These are phyloP conservation scores for Apiospora kogelbergensis DNA, from an alignment of 2,329 filamentous ascomycete species.

Conservation along the genomic window DNA sequence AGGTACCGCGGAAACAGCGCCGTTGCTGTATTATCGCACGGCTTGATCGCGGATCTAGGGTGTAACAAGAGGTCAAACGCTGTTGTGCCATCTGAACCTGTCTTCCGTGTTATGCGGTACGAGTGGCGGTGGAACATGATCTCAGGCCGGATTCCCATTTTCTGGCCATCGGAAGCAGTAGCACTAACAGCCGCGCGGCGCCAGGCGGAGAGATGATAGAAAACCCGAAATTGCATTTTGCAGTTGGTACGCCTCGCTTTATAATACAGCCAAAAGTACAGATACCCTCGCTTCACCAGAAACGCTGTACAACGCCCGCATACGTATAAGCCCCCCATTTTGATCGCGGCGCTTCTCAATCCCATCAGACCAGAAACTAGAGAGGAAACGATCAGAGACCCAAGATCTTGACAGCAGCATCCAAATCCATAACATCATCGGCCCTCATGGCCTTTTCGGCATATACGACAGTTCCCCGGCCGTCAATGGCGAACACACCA, in stretches of 20 bases:
- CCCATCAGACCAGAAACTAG: not conserved
- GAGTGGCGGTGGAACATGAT: not conserved
- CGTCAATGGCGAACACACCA: slow-evolving; percentile 52
- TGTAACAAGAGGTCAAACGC: not conserved
- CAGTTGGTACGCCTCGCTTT: slow-evolving; percentile 3
- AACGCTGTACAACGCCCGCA: not conserved
- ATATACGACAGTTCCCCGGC: slow-evolving; percentile 49
- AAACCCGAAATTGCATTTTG: slow-evolving; percentile 1
- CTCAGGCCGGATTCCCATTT: not conserved
- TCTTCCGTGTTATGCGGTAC: not conserved
- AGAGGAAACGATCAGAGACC: slow-evolving; percentile 28
- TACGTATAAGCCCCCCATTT: not conserved
- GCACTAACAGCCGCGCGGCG: not conserved
- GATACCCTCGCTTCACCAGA: not conserved
- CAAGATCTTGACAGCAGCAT: slow-evolving; percentile 40
- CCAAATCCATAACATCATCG: slow-evolving; percentile 55
- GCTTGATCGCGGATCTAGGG: not conserved
- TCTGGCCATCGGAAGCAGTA: not conserved
- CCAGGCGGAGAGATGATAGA: not conserved
- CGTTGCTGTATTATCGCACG: not conserved
- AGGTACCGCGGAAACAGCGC: too few relatives aligned
- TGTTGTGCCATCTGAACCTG: not conserved
- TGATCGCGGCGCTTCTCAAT: too few relatives aligned
- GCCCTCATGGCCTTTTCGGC: slow-evolving; percentile 46
- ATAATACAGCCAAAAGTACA: not conserved